phyloP scores from a whole-genome alignment of 2,329 filamentous ascomycete species.

The Zymoseptoria ardabiliae region DNA sequence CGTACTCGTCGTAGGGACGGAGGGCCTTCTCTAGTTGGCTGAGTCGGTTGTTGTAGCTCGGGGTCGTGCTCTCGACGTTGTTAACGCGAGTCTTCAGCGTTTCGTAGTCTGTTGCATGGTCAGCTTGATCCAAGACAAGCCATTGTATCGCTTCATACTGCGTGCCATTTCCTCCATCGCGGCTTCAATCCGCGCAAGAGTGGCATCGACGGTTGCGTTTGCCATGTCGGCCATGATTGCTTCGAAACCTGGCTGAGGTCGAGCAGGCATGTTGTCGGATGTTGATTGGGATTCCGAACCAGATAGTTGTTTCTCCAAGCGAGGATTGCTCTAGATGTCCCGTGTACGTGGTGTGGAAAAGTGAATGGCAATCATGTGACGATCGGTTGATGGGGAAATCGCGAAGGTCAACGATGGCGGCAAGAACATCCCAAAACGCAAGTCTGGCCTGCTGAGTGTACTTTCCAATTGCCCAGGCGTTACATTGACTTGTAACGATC shows the following conservation, averaged over 20 bases:
- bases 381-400: neutral
- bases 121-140: neutral
- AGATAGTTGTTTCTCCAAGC: neutral
- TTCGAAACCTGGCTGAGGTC: neutral
- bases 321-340: neutral
- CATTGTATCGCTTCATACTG: neutral
- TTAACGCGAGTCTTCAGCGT: conserved; percentile 1
- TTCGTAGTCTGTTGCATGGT: conserved; percentile 2
- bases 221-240: neutral
- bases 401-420: neutral
- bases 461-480: neutral
- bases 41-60: neutral
- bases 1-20: neutral
- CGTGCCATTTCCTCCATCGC: neutral
- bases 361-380: neutral
- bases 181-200: neutral
- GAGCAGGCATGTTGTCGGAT: neutral
- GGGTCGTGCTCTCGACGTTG: neutral
- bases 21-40: neutral
- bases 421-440: neutral
- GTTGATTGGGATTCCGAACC: neutral
- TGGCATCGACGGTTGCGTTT: neutral
- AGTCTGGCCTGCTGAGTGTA: neutral
- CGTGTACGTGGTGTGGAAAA: neutral
- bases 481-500: neutral